Base-by-base conservation (phyloP, 2,329 filamentous ascomycete species). In the Teratosphaeria epicoccoides region DNA sequence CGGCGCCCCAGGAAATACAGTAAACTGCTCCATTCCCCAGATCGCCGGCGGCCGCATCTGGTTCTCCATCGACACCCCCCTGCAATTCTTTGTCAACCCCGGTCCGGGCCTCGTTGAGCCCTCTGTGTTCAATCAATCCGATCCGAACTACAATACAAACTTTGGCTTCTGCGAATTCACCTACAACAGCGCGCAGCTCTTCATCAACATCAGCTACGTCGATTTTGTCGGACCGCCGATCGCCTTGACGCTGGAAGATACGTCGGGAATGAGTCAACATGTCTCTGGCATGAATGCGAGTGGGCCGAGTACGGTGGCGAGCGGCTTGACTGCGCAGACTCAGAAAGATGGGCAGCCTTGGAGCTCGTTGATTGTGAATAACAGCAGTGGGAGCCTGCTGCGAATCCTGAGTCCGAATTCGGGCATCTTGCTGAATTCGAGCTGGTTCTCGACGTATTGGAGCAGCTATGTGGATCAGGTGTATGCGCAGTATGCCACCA, bases 221-320 rank as follows among this genome's bases (percentile, higher is more conserved):
- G 66, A 69, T 52, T 70, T 68, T 37, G 66, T 68, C n/a, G 68
- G 70, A 49, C 64, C 74, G 1, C 73, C 70, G 0, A 63, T 76
- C n/a, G 62, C 66, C 1, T 59, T 70, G 17, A 70, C 63, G 6
- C 56, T 71, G 22, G 57, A 63, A 29, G 71, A 68, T 54, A 65
- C 64, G 1, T 60, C 64, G 29, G 70, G 70, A 24, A 57, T 58
- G 4, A 67, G 63, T 3, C 68, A 73, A 50, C 68, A 63, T 49
- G 64, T 69, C 85, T 84, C 64, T 71, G 84, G 85, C 6, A 78
- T 86, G 70, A 66, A 71, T 0, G 55, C 74, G 1, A 70, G 80
- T 57, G 83, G 82, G 2, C 70, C 86, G 7, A 71, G 76, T 25
- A 71, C 66, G 24, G 68, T 87, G 25, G 79, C 77, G 54, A 66